Conservation (phyloP, 352 stramenopile species). For the Pilasporangium apinafurcum region DNA sequence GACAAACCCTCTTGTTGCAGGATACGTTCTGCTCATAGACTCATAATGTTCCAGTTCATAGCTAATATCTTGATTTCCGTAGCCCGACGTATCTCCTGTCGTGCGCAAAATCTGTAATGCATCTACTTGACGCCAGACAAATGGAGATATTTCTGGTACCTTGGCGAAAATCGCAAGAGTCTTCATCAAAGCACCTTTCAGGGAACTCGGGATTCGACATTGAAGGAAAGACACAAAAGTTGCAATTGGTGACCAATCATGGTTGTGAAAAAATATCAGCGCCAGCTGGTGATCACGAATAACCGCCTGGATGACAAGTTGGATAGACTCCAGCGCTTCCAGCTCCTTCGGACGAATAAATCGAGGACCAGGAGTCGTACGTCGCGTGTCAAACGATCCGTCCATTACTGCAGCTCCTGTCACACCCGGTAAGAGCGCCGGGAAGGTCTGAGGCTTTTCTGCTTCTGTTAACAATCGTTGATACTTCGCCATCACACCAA, state of each 20-base stretch:
- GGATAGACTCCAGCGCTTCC: conserved; percentile 75
- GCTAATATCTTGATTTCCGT: conserved; percentile 68
- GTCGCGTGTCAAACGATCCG: conserved; percentile 3
- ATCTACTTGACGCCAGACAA: conserved; percentile 82
- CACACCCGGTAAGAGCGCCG: conserved; percentile 21
- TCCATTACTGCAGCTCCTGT: conserved; percentile 4
- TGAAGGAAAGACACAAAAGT: conserved; percentile 81
- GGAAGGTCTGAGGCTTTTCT: conserved; percentile 39
- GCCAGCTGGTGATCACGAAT: conserved; percentile 67
- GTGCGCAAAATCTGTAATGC: conserved; percentile 79
- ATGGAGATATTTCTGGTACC: conserved; percentile 72
- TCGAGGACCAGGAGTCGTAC: conserved; percentile 31
- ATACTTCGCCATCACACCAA: conserved; percentile 81
- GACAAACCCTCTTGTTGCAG: conserved; percentile 72
- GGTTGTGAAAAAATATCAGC: conserved; percentile 84
- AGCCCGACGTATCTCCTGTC: conserved; percentile 48
- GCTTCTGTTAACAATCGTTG: conserved; percentile 69
- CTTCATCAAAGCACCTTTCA: conserved; percentile 85
- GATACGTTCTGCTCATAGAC: conserved; percentile 67
- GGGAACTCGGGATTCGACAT: conserved; percentile 73
- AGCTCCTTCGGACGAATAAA: conserved; percentile 82
- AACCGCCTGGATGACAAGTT: conserved; percentile 72
- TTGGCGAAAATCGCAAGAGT: conserved; percentile 70
- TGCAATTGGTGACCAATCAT: conserved; percentile 76
- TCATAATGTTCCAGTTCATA: conserved; percentile 87